phyloP scores from a whole-genome alignment of 345 rosid species.

The Eucalyptus erythrocorys region DNA sequence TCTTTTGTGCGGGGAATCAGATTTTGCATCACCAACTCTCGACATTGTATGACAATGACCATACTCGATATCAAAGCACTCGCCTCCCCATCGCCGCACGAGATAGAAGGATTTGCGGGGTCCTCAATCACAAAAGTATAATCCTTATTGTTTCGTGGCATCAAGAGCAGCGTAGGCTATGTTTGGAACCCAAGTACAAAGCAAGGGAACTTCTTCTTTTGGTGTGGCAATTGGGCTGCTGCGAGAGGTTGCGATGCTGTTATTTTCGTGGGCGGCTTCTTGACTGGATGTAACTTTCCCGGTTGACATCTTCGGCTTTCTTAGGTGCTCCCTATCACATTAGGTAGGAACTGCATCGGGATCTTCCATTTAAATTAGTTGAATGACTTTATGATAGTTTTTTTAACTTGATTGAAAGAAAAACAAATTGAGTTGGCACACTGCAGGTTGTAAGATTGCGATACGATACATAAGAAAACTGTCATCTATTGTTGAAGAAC shows the following conservation, averaged over 20 bases:
- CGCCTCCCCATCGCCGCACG: background rate
- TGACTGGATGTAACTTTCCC: background rate
- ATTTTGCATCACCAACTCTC: constrained; percentile 23
- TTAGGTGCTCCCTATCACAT: background rate
- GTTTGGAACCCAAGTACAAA: constrained; percentile 23
- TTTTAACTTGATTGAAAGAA: background rate
- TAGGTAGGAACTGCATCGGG: background rate
- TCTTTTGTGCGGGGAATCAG: constrained; percentile 22
- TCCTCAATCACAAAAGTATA: constrained; percentile 10
- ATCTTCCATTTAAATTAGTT: background rate
- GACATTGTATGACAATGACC: constrained; percentile 9
- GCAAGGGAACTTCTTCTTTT: constrained; percentile 21
- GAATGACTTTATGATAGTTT: background rate
- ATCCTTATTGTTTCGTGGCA: constrained; percentile 26
- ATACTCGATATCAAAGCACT: constrained; percentile 1
- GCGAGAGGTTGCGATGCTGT: constrained; percentile 14
- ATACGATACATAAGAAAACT: background rate
- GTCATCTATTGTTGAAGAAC: background rate
- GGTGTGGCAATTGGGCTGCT: constrained; percentile 37
- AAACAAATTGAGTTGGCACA: background rate
- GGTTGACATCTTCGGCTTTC: background rate
- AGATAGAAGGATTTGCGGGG: background rate
- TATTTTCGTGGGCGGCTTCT: constrained; percentile 27
- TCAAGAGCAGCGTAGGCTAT: constrained; percentile 17
- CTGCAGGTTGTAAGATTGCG: background rate